Base-by-base conservation (phyloP, 805 yeast genomes). In the Candida ortonii region DNA sequence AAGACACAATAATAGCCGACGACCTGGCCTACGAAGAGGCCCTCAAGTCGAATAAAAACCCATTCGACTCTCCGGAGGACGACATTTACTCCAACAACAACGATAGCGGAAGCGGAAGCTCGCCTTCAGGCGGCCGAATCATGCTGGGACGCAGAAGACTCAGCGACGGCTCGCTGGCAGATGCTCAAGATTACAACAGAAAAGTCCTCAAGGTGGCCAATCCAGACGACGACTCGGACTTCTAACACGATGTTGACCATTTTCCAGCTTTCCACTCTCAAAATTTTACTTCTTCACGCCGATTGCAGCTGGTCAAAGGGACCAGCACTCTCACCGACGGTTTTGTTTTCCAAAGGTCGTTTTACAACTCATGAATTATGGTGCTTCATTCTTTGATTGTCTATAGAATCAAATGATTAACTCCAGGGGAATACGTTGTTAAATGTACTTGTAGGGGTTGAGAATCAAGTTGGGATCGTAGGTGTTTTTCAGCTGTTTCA, bases 371-470 rank as follows among this genome's bases (percentile, higher is more conserved):
- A n/a, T n/a, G n/a, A n/a, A n/a, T n/a, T n/a, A n/a, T n/a, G n/a
- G n/a, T n/a, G n/a, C n/a, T 9, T 21, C 23, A 21, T n/a, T n/a
- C 10, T 21, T 21, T 21, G n/a, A 21, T 21, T 21, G n/a, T 21
- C 23, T 9, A n/a, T 21, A 9, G 23, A 9, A 9, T 21, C 23
- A 9, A n/a, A 9, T 21, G 23, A 21, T 8, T 20, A 9, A 9
- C 22, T 20, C 10, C 22, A 9, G 22, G 22, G 13, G 13, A 7
- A 23, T 12, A 7, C 13, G 13, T 12, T 12, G 10, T 23, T 65
- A 83, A 29, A 88, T 68, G 56, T 89, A 93, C 61, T 90, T 90
- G 68, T 90, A 93, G 16, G 98, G 98, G 59, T 93, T 93, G 72
- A 93, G 62, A 52, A 93, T 93, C 15, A 80, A 84, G 36, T 86